A percentile compares a stretch with the other conserved stretches of the same genome.
phyloP scores from a whole-genome alignment of 257 asterid species.

The Plectranthus barbatus region DNA sequence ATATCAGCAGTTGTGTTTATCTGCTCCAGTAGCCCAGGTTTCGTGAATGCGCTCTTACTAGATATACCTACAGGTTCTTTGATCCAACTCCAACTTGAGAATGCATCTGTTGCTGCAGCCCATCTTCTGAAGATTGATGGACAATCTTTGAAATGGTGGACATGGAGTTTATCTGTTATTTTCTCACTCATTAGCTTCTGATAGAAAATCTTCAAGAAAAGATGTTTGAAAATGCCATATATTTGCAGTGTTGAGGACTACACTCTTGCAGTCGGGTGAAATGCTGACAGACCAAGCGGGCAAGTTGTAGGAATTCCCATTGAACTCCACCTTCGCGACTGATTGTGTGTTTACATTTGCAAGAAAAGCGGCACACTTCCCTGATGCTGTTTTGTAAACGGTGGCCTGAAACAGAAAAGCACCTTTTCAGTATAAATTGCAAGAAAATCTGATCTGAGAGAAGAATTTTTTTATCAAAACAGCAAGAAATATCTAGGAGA shows the following conservation, averaged over 20 bases:
- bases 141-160: constrained; percentile 42
- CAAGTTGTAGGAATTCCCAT: constrained; percentile 56
- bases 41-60: constrained; percentile 44
- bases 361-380: constrained; percentile 71
- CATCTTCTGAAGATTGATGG: constrained; percentile 39
- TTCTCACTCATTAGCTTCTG: constrained; percentile 5
- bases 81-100: constrained; percentile 72
- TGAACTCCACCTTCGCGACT: constrained; percentile 50
- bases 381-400: constrained; percentile 59
- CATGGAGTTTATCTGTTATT: constrained; percentile 65
- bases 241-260: constrained; percentile 67
- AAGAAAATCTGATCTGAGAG: background rate
- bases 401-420: constrained; percentile 43
- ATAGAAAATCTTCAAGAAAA: too few relatives aligned
- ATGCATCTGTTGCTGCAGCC: constrained; percentile 27
- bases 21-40: constrained; percentile 60
- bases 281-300: constrained; percentile 97
- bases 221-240: constrained; percentile 30
- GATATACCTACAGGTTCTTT: constrained; percentile 83
- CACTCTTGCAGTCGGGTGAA: constrained; percentile 82
- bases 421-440: background rate
- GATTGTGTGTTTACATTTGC: constrained; percentile 56
- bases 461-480: background rate
- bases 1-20: constrained; percentile 77
- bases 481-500: background rate